Evolutionary conservation across 208 protist species (phyloP), one percentile per base, ranked within the genome.

Genomic region (Kentomonas sorsogonicus): DNA sequence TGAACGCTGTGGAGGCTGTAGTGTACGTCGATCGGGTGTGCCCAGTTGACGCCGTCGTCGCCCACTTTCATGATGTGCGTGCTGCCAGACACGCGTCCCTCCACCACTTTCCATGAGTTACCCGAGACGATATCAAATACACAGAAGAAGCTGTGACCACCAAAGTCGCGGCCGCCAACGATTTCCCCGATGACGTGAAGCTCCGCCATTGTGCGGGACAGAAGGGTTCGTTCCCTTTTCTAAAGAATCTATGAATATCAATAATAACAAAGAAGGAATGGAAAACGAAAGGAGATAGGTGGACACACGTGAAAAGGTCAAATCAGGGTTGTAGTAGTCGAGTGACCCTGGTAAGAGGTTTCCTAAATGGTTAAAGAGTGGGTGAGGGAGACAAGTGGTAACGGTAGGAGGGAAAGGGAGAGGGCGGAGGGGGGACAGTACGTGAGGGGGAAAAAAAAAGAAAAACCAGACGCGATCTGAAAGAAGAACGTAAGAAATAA

Each of bases 121-220:
- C 84, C 90, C 1, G 77, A 69, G 5, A 93, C 55, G 25, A 96
- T 66, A 44, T 91, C 78, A 58, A 81, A 96, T 22, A 79, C 66
- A 56, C 90, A 94, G 65, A 93, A 94, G 59, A 74, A 89, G 51
- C 71, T 77, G 11, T 60, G 61, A 13, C 69, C 59, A 29, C 65
- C 77, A 46, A 93, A 96, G 45, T 82, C 70, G 39, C 76, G 63
- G 4, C 85, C 90, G 22, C 52, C 62, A 6, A 41, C 53, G 26
- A 96, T 66, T 40, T 96, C 85, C 5, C 90, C 90, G 31, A 96
- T 86, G 20, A 96, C 61, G 52, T 91, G 83, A 5, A 96, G 63
- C 60, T 96, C 90, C 9, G 90, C 74, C 85, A 74, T 79, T 16
- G 9, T 48, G 60, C 2, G 18, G 4, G n/a, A 16, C 44, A 9